A percentile compares a stretch with the other conserved stretches of the same genome.
Evolutionary conservation across 73 alveolate species (phyloP).

Genomic region (Uronychia setigera): DNA sequence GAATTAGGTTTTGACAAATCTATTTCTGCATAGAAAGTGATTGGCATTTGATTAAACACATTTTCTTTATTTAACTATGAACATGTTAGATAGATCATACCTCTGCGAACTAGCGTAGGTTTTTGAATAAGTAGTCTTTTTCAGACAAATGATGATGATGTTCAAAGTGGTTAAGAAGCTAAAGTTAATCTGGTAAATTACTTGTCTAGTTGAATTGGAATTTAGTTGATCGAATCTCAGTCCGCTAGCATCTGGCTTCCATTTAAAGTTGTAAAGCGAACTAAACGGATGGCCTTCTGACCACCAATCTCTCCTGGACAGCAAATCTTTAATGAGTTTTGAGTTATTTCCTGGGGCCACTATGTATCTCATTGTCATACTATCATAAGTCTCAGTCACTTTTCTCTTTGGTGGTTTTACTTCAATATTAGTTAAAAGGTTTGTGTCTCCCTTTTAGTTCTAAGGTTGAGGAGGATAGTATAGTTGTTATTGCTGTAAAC

Average conservation of each 20-base stretch:
- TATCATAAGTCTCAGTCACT: background rate
- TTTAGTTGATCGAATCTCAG: constrained; percentile 35
- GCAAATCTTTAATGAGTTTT: constrained; percentile 22
- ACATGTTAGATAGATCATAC: background rate
- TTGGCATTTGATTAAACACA: constrained; percentile 46
- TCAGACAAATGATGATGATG: constrained; percentile 26
- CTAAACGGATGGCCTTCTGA: constrained; percentile 13
- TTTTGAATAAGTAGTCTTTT: constrained; percentile 35
- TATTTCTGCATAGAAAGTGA: constrained; percentile 43
- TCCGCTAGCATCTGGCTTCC: constrained; percentile 57
- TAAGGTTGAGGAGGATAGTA: too few species aligned
- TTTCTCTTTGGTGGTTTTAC: background rate
- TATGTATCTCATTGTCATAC: constrained; percentile 9
- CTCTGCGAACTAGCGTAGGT: constrained; percentile 1
- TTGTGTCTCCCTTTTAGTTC: background rate
- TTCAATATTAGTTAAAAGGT: background rate
- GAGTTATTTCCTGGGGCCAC: constrained; percentile 46
- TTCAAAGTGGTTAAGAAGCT: constrained; percentile 52
- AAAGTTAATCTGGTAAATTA: background rate
- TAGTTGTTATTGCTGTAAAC: too few species aligned
- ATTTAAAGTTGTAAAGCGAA: constrained; percentile 46
- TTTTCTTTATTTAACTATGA: constrained; percentile 36
- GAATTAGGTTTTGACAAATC: constrained; percentile 27
- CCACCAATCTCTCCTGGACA: constrained; percentile 51
- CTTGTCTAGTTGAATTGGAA: constrained; percentile 5